Conservation (phyloP, 2,329 filamentous ascomycete genomes). For the Fusarium solani-melongenae region DNA sequence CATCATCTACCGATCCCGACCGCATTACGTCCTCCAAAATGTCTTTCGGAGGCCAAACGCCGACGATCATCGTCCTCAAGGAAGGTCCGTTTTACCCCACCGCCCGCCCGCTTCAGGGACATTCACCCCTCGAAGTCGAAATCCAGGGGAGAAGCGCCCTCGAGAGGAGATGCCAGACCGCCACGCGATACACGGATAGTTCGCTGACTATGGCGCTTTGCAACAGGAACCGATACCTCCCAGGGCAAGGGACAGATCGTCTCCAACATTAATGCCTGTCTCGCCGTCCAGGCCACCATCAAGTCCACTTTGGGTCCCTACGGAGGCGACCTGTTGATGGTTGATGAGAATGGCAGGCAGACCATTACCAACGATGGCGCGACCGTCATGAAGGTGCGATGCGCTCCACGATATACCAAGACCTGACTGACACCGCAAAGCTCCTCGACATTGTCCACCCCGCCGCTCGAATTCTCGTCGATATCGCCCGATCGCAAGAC, state of each 20-base stretch:
- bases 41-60: slow-evolving; percentile 97
- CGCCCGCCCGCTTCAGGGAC: slow-evolving; percentile 42
- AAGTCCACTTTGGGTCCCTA: slow-evolving; percentile 96
- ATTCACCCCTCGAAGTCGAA: slow-evolving; percentile 35
- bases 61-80: slow-evolving; percentile 97
- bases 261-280: slow-evolving; percentile 98
- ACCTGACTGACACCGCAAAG: slow-evolving; percentile 55
- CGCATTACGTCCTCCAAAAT: slow-evolving; percentile 61
- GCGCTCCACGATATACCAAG: neutral
- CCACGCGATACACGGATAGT: neutral
- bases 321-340: slow-evolving; percentile 94
- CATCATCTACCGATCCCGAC: slow-evolving; percentile 16
- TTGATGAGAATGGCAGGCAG: slow-evolving; percentile 93
- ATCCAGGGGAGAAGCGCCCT: slow-evolving; percentile 26
- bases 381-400: slow-evolving; percentile 93
- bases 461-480: slow-evolving; percentile 94
- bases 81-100: slow-evolving; percentile 78
- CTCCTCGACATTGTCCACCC: slow-evolving; percentile 98
- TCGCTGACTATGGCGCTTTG: slow-evolving; percentile 31
- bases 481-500: slow-evolving; percentile 98
- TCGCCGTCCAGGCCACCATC: slow-evolving; percentile 95
- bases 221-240: slow-evolving; percentile 90
- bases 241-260: slow-evolving; percentile 97
- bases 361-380: slow-evolving; percentile 99
- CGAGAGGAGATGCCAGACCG: slow-evolving; percentile 17